Percentiles rank a stretch among this genome's conserved stretches.
phyloP scores from a whole-genome alignment of 495 filamentous ascomycete species.

The Neurospora sp. region DNA sequence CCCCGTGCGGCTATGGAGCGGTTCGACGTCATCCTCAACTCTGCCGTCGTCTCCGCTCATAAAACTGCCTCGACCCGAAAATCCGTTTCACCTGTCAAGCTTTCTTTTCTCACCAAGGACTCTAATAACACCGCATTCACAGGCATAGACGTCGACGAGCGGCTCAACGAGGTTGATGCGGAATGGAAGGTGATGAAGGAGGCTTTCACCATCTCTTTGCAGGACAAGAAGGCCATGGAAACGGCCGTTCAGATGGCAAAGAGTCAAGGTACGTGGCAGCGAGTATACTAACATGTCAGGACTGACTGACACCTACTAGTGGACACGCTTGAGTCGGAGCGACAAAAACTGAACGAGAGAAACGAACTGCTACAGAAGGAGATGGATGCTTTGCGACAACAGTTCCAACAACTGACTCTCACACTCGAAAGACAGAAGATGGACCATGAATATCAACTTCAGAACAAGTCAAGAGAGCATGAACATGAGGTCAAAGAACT shows the following conservation, averaged over 20 bases:
- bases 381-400: conserved; percentile 44
- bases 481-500: conserved; percentile 27
- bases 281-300: not conserved
- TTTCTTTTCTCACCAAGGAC: conserved; percentile 56
- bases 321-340: conserved; percentile 52
- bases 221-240: conserved; percentile 53
- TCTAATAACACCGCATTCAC: conserved; percentile 49
- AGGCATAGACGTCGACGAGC: conserved; percentile 64
- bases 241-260: conserved; percentile 63
- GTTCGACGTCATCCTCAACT: conserved; percentile 13
- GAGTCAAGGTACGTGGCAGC: conserved; percentile 51
- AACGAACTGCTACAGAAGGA: conserved; percentile 50
- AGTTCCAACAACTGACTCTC: conserved; percentile 19
- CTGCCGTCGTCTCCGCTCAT: conserved; percentile 1
- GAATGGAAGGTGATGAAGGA: conserved; percentile 50
- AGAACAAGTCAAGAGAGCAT: conserved; percentile 29
- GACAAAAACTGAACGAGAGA: conserved; percentile 43
- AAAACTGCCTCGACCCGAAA: conserved; percentile 10
- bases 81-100: conserved; percentile 25
- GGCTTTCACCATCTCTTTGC: conserved; percentile 50
- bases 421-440: conserved; percentile 21
- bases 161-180: conserved; percentile 55
- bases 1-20: conserved; percentile 5
- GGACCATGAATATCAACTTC: conserved; percentile 28
- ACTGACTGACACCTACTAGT: conserved; percentile 37